These are phyloP conservation scores for Plasmodium gallinaceum DNA, from an alignment of 169 alveolate species.

Conservation along the genomic window DNA sequence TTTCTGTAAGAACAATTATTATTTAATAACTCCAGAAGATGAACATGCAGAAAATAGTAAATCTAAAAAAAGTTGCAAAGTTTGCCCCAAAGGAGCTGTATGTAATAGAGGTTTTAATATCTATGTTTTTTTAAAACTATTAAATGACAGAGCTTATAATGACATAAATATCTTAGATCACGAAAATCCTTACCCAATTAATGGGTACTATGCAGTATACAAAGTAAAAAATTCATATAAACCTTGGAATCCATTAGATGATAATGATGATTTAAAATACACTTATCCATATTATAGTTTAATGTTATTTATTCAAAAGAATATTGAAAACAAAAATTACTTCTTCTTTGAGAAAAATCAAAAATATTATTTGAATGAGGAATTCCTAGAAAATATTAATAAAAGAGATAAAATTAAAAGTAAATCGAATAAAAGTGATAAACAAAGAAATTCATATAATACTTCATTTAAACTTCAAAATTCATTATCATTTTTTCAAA, in stretches of 20 bases:
- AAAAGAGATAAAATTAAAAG: constrained; percentile 15
- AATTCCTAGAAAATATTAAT: constrained; percentile 30
- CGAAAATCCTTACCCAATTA: constrained; percentile 72
- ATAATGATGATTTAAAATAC: constrained; percentile 25
- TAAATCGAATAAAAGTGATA: neutral
- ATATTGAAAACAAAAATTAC: constrained; percentile 43
- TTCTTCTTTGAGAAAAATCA: constrained; percentile 42
- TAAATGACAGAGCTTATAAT: constrained; percentile 56
- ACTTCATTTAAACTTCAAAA: neutral
- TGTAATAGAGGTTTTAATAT: constrained; percentile 76
- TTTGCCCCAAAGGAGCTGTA: constrained; percentile 72
- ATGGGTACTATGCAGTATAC: constrained; percentile 73
- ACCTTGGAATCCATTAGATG: constrained; percentile 58
- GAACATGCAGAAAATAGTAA: neutral
- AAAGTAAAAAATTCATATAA: constrained; percentile 23
- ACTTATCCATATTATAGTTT: constrained; percentile 71
- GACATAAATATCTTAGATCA: constrained; percentile 59
- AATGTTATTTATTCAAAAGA: constrained; percentile 66
- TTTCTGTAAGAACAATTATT: constrained; percentile 84
- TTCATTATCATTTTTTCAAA: constrained; percentile 5
- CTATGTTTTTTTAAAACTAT: constrained; percentile 22
- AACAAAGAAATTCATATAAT: constrained; percentile 4
- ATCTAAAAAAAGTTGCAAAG: constrained; percentile 33
- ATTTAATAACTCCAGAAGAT: constrained; percentile 30
- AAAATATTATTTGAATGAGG: constrained; percentile 26